phyloP scores from a whole-genome alignment of 116 monocot species.

The Zostera marina region DNA sequence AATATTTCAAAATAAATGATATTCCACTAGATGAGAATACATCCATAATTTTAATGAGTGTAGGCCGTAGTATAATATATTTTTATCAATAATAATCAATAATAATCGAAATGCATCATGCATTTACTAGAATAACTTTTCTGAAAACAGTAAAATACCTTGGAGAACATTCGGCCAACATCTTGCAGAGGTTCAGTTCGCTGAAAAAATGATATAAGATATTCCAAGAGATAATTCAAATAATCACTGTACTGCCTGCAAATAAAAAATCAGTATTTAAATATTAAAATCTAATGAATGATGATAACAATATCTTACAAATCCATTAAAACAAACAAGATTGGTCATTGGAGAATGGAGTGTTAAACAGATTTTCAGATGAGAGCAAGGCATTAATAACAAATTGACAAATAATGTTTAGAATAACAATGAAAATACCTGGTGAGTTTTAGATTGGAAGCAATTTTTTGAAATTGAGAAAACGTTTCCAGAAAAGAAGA shows the following conservation, averaged over 20 bases:
- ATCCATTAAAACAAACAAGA: too few relatives aligned
- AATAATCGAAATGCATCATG: neutral
- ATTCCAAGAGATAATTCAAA: slow-evolving; percentile 69
- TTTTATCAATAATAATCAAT: too few relatives aligned
- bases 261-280: neutral
- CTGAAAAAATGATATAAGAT: slow-evolving; percentile 71
- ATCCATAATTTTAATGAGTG: too few relatives aligned
- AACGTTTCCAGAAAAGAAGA: slow-evolving; percentile 63
- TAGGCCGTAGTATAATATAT: too few relatives aligned
- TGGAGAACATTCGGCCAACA: slow-evolving; percentile 52
- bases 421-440: slow-evolving; percentile 27
- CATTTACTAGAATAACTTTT: neutral
- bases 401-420: too few relatives aligned
- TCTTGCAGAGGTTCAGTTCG: slow-evolving; percentile 86
- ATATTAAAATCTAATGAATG: neutral
- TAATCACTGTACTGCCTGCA: slow-evolving; percentile 84
- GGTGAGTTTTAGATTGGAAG: slow-evolving; percentile 41
- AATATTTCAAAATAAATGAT: too few relatives aligned
- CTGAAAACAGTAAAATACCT: slow-evolving; percentile 22
- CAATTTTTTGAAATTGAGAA: slow-evolving; percentile 48
- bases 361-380: too few relatives aligned
- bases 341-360: too few relatives aligned
- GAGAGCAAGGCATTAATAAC: too few relatives aligned
- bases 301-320: neutral
- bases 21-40: too few relatives aligned